Percentiles rank a stretch among this genome's conserved stretches.
These are phyloP conservation scores for Eimeria nieschulzi DNA, from an alignment of 169 alveolate genomes.

Conservation along the genomic window DNA sequence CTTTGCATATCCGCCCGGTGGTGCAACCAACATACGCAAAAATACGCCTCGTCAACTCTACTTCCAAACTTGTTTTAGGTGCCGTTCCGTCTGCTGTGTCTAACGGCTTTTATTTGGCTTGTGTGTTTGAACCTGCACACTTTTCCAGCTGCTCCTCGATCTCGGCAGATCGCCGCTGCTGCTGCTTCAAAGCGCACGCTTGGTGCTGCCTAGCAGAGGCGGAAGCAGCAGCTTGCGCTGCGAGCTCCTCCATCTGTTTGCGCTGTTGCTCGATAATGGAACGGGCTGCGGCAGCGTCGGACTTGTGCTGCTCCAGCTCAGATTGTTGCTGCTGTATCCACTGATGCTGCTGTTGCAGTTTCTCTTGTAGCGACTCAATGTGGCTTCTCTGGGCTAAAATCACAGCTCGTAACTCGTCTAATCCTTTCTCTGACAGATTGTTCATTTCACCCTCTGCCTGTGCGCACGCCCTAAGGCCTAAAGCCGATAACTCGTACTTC, in stretches of 20 bases:
- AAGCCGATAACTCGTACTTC: too few relatives aligned
- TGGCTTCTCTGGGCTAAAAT: slow-evolving; percentile 28
- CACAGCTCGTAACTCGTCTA: slow-evolving; percentile 26
- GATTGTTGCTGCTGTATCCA: slow-evolving; percentile 18
- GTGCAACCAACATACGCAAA: too few relatives aligned
- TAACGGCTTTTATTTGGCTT: too few relatives aligned
- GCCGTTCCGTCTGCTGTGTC: neutral
- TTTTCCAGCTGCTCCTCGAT: slow-evolving; percentile 14
- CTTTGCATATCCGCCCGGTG: too few relatives aligned
- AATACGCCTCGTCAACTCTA: too few relatives aligned
- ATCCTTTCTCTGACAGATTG: neutral
- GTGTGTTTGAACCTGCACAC: neutral
- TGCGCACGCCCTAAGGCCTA: neutral
- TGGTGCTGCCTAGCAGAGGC: slow-evolving; percentile 5
- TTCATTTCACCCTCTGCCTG: slow-evolving; percentile 57
- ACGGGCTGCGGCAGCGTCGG: neutral
- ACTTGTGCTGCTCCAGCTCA: slow-evolving; percentile 42
- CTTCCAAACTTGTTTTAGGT: neutral
- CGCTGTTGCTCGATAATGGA: slow-evolving; percentile 14
- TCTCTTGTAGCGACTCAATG: slow-evolving; percentile 27
- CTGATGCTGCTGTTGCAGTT: slow-evolving; percentile 44
- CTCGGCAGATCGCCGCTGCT: slow-evolving; percentile 9
- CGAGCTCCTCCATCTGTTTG: slow-evolving; percentile 13
- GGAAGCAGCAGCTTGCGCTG: slow-evolving; percentile 15
- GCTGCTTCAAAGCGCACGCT: neutral